Evolutionary conservation across 306 rosid species (phyloP), one percentile per base, ranked within the genome.

Genomic region (Dryas octopetala): DNA sequence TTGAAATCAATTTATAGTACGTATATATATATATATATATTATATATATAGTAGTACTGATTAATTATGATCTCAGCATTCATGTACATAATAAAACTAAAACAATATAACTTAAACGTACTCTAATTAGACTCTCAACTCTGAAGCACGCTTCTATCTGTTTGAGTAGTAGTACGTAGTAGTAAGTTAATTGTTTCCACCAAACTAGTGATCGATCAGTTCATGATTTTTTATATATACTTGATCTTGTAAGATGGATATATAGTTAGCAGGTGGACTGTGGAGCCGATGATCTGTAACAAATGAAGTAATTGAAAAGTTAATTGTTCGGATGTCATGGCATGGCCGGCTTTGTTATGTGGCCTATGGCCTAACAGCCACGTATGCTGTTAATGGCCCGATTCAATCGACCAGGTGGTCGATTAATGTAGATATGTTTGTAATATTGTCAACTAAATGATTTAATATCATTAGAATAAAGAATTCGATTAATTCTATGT

Each of bases 331-430:
- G 51, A 17, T 55, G 75, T 80, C 54, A 53, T 47, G 70, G 38
- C 38, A 32, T 32, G 38, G 38, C 2, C 38, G 63, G 75, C 54
- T 73, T 57, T 79, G 43, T 74, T 49, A 55, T 71, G 67, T 70
- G 71, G 68, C 78, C 81, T 77, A 62, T 62, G 41, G 61, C 58
- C 68, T 59, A 79, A 82, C 80, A 79, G 87, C 89, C 70, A 76
- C 62, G 55, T 77, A 63, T 38, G 86, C 83, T 84, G 89, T 77
- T 79, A 68, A 79, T 71, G 80, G 74, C 76, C 73, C 38, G 38
- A 32, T 1, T 81, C 76, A 52, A 74, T 82, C 79, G 49, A 11
- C 44, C 58, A 48, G 38, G 59, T 49, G 76, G 78, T 82, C 79
- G 90, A 73, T 84, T 68, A 43, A 68, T 79, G 9, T 13, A 76